Base-by-base conservation (phyloP, 371 early-diverging fungal species). In the Mortierella sp. region DNA sequence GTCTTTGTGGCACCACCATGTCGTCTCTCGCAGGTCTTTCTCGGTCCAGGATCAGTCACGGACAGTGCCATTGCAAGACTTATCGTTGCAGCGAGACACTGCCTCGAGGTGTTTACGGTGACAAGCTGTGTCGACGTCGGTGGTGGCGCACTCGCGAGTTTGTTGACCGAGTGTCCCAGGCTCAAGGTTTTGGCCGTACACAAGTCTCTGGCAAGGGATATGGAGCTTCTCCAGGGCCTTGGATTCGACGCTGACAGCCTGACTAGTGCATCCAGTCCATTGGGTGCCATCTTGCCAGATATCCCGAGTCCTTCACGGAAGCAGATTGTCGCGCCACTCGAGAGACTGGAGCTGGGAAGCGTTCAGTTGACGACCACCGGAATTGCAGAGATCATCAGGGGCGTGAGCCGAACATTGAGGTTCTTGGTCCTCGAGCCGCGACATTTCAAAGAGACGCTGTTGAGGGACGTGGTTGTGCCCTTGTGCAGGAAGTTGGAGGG, bases 111-210 rank as follows among this genome's bases (percentile, higher is more conserved):
- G 2, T 73, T 81, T 39, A 29, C 63, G 6, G 73, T 81, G 11
- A 81, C 77, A 26, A 81, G 81, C 41, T 81, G 81, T 37, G 81
- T 81, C 16, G 81, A 81, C 71, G 63, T 81, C 8, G 66, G 81
- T 9, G 81, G 81, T 24, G 65, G 68, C 19, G 66, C 81, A 29
- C 43, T 81, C n/a, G 81, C 81, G 2, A 73, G 41, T 26, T 26
- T 81, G 8, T 48, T 81, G 48, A 81, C 81, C 19, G 69, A 29
- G 58, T 81, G 81, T 55, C 81, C 81, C 11, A 73, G 71, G 43
- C 68, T 81, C 31, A 70, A 68, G 40, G 81, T 81, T 34, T 53
- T 81, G 34, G 70, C 77, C 13, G 58, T 81, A 19, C 73, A 73
- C 31, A 69, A 70, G 26, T 76, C 77, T 2, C 43, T 81, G 24